Evolutionary conservation across 306 rosid genomes (phyloP).

Genomic region (Prunus salicina): DNA sequence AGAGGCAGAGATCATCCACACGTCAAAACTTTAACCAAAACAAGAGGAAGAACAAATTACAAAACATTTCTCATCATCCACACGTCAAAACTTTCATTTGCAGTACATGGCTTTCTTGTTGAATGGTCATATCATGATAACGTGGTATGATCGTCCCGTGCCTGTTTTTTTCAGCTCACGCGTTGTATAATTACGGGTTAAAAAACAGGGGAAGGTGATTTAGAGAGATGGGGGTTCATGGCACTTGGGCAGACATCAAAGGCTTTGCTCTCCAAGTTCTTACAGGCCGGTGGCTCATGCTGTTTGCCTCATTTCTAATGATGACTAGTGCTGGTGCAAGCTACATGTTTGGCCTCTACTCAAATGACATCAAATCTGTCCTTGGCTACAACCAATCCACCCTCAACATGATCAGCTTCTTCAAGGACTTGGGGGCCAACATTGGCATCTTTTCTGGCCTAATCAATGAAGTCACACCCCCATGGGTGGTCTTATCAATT

Average conservation of each 20-base stretch:
- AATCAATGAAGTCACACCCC: slow-evolving; percentile 24
- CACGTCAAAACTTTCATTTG: neutral
- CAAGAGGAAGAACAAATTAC: neutral
- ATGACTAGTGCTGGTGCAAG: slow-evolving; percentile 26
- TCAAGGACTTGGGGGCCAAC: slow-evolving; percentile 29
- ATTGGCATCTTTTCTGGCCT: slow-evolving; percentile 17
- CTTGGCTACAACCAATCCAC: slow-evolving; percentile 31
- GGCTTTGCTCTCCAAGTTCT: slow-evolving; percentile 18
- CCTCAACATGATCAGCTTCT: slow-evolving; percentile 23
- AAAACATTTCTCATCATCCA: neutral
- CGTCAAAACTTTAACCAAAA: neutral
- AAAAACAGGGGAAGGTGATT: neutral
- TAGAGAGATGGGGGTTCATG: neutral
- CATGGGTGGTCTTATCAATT: slow-evolving; percentile 16
- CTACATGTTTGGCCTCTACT: slow-evolving; percentile 33
- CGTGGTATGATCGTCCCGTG: neutral
- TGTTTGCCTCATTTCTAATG: slow-evolving; percentile 22
- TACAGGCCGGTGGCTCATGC: slow-evolving; percentile 22
- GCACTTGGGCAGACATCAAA: slow-evolving; percentile 1
- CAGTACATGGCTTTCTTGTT: neutral
- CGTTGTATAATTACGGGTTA: too few relatives aligned
- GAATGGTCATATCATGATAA: neutral
- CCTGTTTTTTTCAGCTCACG: neutral
- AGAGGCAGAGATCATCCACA: too few relatives aligned
- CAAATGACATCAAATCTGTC: slow-evolving; percentile 16